These are phyloP conservation scores for Pichia sp. DNA, from an alignment of 1,139 yeast species.

Conservation along the genomic window DNA sequence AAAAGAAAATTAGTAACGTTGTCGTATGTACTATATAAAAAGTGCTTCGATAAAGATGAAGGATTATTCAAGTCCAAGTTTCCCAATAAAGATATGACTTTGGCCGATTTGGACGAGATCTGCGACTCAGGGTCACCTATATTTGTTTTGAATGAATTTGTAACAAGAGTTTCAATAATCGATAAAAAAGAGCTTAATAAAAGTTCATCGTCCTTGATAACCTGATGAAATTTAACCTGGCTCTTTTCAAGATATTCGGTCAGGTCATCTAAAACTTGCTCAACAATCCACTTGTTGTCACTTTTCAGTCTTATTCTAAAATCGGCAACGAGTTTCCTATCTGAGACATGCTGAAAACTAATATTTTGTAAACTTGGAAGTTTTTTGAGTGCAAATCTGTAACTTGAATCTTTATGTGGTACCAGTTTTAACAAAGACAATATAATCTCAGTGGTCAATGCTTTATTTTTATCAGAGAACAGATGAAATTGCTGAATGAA, in stretches of 20 bases:
- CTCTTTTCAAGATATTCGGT: slow-evolving; percentile 46
- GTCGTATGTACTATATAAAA: slow-evolving; percentile 9
- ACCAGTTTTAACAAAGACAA: background rate
- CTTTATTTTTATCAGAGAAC: slow-evolving; percentile 47
- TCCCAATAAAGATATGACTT: slow-evolving; percentile 73
- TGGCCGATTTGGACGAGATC: slow-evolving; percentile 58
- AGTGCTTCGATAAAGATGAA: slow-evolving; percentile 1
- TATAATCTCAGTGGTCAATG: slow-evolving; percentile 38
- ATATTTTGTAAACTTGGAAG: slow-evolving; percentile 15
- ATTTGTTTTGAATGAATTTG: slow-evolving; percentile 7
- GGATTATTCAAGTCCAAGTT: slow-evolving; percentile 53
- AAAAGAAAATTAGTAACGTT: slow-evolving; percentile 18
- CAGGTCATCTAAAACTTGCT: slow-evolving; percentile 72
- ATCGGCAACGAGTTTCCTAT: slow-evolving; percentile 37
- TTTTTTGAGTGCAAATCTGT: slow-evolving; percentile 9
- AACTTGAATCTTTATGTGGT: slow-evolving; percentile 10
- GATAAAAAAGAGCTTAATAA: slow-evolving; percentile 2
- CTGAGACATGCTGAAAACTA: slow-evolving; percentile 18
- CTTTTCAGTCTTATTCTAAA: slow-evolving; percentile 55
- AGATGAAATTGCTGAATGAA: slow-evolving; percentile 60
- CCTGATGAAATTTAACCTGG: slow-evolving; percentile 31
- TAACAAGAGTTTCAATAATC: slow-evolving; percentile 7
- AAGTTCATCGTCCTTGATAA: slow-evolving; percentile 12
- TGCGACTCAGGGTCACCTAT: slow-evolving; percentile 32
- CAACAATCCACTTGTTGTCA: slow-evolving; percentile 72